Base-by-base conservation (phyloP, 768 basidiomycete genomes). In the Dictyophora rubrovolvata region DNA sequence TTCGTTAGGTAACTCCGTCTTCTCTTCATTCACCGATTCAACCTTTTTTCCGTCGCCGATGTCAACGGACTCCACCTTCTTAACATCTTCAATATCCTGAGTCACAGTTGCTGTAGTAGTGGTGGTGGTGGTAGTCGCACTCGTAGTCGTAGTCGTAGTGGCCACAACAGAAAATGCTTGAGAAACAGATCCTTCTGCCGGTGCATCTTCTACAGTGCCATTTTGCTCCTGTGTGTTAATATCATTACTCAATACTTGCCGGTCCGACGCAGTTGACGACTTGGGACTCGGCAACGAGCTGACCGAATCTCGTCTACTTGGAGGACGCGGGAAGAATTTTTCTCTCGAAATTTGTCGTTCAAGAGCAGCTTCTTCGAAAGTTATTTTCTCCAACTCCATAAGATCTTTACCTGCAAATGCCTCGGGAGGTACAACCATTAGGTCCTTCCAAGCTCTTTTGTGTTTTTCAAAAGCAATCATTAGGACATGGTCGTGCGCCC, bases 371-470 rank as follows among this genome's bases (percentile, higher is more conserved):
- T 56, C 49, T 33, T 61, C 48, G 33, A 61, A 57, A 23, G 51
- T 53, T 34, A 51, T 48, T n/a, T 36, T 53, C 23, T 61, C 55
- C 7, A 61, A 42, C 14, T 61, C 23, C 34, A 53, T 17, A 5
- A 61, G 55, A 54, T 59, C 56, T 10, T 51, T 48, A 18, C 61
- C 61, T 2, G 55, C 61, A 21, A 61, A 57, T 20, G 28, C 54
- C 20, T 57, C 56, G 22, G 56, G 55, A 16, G 61, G 57, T 21
- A 61, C 56, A 20, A 48, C 50, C 28, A 61, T 49, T 20, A 42
- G 51, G 12, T 23, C 36, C 37, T 21, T 48, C 61, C 61, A 61
- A 34, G 48, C 34, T 51, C 61, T 61, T 10, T 33, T 34, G n/a
- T n/a, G n/a, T n/a, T n/a, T n/a, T n/a, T n/a, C n/a, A n/a, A n/a